Evolutionary conservation across 2,329 filamentous ascomycete species (phyloP), one percentile per base, ranked within the genome.

Genomic region (Harringtonia lauricola): DNA sequence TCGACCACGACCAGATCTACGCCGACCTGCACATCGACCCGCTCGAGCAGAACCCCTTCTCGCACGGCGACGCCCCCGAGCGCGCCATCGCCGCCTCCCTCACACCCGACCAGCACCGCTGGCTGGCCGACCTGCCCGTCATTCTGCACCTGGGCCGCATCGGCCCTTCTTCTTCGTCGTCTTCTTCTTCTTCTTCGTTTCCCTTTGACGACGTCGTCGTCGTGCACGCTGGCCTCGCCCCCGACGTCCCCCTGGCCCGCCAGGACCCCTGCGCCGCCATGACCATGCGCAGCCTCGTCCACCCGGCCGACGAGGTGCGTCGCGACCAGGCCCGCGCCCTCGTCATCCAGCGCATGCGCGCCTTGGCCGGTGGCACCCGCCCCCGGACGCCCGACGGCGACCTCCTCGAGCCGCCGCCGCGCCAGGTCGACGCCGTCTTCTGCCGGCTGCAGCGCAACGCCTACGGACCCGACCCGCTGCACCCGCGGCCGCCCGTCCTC

Each of bases 151-250:
- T 88, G 28, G 83, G 86, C n/a, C 57, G 66, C 8, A 40, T 54
- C 14, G 63, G 89, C 30, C 44, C 45, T 4, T 22, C 37, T 2
- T 67, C 80, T 0, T 21, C 43, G 9, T 15, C 24, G 26, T 34
- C 13, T 18, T 21, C 5, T 34, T 28, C 14, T 30, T 19, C 8
- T 18, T 33, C 14, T 37, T 19, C 39, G 36, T 31, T 52, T 8
- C 55, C 56, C 4, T 57, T 57, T 48, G 49, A 55, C 33, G 70
- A 81, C 46, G 69, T 94, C 5, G 70, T 82, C 6, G 81, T 88
- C 41, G 90, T 89, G 8, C 92, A 96, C 64, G 90, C 78, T 0
- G 92, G 92, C 1, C 70, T 96, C 2, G 80, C 92, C 0, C 86
- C 90, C 0, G 83, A 80, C 6, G 65, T 94, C 1, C 61, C 74